These are phyloP conservation scores for Colletotrichum phormii DNA, from an alignment of 2,329 filamentous ascomycete species.

Conservation along the genomic window DNA sequence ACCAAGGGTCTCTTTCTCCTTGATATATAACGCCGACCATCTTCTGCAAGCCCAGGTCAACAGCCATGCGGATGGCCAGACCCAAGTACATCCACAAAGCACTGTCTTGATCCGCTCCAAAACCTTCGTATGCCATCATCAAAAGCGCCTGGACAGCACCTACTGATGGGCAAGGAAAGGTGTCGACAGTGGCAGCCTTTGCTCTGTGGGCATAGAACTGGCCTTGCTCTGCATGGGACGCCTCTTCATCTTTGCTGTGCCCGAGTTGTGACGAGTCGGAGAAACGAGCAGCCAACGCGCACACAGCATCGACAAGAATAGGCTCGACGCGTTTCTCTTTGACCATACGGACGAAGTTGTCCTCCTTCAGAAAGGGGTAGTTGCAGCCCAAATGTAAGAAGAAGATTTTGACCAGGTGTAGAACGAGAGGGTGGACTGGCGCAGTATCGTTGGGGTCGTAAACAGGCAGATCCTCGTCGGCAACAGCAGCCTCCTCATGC, in stretches of 20 bases:
- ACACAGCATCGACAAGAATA: slow-evolving; percentile 88
- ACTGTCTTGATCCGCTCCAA: slow-evolving; percentile 89
- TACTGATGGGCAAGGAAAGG: slow-evolving; percentile 84
- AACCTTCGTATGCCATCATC: slow-evolving; percentile 88
- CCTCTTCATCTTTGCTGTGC: slow-evolving; percentile 60
- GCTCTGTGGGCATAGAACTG: slow-evolving; percentile 84
- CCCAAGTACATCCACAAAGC: slow-evolving; percentile 95
- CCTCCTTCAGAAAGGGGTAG: slow-evolving; percentile 82
- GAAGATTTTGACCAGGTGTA: slow-evolving; percentile 82
- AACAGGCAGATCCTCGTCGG: slow-evolving; percentile 70
- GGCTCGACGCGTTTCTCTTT: slow-evolving; percentile 85
- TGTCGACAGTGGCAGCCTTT: slow-evolving; percentile 84
- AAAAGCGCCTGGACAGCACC: slow-evolving; percentile 87
- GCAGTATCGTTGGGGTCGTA: slow-evolving; percentile 80
- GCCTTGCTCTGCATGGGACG: slow-evolving; percentile 75
- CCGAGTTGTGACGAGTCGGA: slow-evolving; percentile 69
- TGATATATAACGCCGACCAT: slow-evolving; percentile 77
- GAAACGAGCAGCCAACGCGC: slow-evolving; percentile 84
- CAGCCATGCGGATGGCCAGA: slow-evolving; percentile 84
- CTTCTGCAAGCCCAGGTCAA: slow-evolving; percentile 85
- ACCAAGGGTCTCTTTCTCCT: slow-evolving; percentile 63
- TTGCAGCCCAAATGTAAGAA: slow-evolving; percentile 87
- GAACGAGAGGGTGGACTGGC: slow-evolving; percentile 80
- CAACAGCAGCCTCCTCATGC: slow-evolving; percentile 54
- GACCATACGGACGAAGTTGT: slow-evolving; percentile 79